These are phyloP conservation scores for Ascochyta fabae DNA, from an alignment of 2,329 filamentous ascomycete species.

Conservation along the genomic window DNA sequence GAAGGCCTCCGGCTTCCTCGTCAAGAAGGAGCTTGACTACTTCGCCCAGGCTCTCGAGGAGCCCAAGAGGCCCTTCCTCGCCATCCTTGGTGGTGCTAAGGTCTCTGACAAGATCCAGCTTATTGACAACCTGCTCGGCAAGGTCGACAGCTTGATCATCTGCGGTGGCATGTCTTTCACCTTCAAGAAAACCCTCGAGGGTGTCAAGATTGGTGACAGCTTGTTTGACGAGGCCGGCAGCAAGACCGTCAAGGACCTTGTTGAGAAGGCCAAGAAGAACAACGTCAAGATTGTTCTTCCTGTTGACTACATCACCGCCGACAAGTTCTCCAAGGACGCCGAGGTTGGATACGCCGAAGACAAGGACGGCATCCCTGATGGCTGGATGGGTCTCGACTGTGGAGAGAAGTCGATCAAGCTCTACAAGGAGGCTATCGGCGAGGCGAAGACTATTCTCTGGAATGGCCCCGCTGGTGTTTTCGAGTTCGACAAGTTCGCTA, in stretches of 20 bases:
- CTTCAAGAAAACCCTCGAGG: slow-evolving; percentile 98
- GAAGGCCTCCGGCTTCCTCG: slow-evolving; percentile 96
- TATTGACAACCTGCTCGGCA: slow-evolving; percentile 97
- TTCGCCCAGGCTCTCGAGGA: slow-evolving; percentile 95
- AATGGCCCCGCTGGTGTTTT: slow-evolving; percentile 98
- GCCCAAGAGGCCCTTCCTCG: slow-evolving; percentile 94
- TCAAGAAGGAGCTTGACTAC: slow-evolving; percentile 99
- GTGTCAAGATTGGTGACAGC: slow-evolving; percentile 85
- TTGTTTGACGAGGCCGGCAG: slow-evolving; percentile 93
- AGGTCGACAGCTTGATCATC: slow-evolving; percentile 96
- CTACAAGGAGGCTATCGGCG: slow-evolving; percentile 84
- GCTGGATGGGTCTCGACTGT: slow-evolving; percentile 97
- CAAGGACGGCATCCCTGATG: slow-evolving; percentile 87
- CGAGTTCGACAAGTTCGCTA: slow-evolving; percentile 93
- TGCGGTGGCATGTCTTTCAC: slow-evolving; percentile 99
- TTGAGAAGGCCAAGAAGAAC: slow-evolving; percentile 97
- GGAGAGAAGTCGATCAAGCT: slow-evolving; percentile 87
- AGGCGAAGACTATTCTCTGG: slow-evolving; percentile 97
- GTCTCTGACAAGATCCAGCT: slow-evolving; percentile 99
- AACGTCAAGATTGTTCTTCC: slow-evolving; percentile 94
- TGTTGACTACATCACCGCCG: slow-evolving; percentile 92
- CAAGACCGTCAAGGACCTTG: slow-evolving; percentile 86
- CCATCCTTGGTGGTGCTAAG: slow-evolving; percentile 97
- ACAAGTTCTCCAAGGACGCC: slow-evolving; percentile 91
- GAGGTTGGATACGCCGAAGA: slow-evolving; percentile 83